phyloP scores from a whole-genome alignment of 2,329 filamentous ascomycete genomes.

The Exserohilum turcica region DNA sequence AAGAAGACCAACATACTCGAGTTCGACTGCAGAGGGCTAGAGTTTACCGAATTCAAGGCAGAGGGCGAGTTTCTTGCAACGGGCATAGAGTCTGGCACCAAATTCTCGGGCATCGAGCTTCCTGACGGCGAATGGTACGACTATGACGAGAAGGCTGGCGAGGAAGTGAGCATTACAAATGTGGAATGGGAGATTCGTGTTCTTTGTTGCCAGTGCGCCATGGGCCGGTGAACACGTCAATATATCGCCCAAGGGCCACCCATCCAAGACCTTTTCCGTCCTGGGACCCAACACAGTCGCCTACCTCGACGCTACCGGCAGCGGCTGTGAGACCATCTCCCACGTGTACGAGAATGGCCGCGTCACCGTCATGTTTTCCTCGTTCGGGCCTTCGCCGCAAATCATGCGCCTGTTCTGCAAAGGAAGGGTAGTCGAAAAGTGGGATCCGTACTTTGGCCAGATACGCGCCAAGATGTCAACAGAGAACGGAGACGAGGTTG shows the following conservation, averaged over 20 bases:
- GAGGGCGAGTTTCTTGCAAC: constrained; percentile 94
- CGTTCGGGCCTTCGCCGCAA: constrained; percentile 63
- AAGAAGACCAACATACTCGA: constrained; percentile 81
- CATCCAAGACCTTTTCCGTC: constrained; percentile 66
- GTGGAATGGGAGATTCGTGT: constrained; percentile 83
- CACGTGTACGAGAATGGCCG: constrained; percentile 79
- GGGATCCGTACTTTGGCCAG: constrained; percentile 50
- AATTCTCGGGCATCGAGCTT: constrained; percentile 82
- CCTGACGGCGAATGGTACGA: constrained; percentile 96
- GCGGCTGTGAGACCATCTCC: constrained; percentile 75
- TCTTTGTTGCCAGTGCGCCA: constrained; percentile 76
- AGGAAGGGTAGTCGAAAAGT: constrained; percentile 65
- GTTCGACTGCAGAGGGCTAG: constrained; percentile 91
- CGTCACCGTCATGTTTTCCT: constrained; percentile 75
- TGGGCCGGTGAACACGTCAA: constrained; percentile 73
- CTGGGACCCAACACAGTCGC: constrained; percentile 64
- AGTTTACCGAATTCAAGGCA: constrained; percentile 87
- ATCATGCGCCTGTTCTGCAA: constrained; percentile 69
- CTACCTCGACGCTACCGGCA: constrained; percentile 76
- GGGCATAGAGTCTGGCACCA: constrained; percentile 77
- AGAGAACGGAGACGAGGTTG: constrained; percentile 32
- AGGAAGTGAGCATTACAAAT: constrained; percentile 92
- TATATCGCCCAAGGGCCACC: constrained; percentile 74
- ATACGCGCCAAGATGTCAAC: constrained; percentile 51
- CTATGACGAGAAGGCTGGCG: constrained; percentile 90